A percentile compares a stretch with the other conserved stretches of the same genome.
Evolutionary conservation across 2,329 filamentous ascomycete genomes (phyloP).

Genomic region (Fusarium piperis): DNA sequence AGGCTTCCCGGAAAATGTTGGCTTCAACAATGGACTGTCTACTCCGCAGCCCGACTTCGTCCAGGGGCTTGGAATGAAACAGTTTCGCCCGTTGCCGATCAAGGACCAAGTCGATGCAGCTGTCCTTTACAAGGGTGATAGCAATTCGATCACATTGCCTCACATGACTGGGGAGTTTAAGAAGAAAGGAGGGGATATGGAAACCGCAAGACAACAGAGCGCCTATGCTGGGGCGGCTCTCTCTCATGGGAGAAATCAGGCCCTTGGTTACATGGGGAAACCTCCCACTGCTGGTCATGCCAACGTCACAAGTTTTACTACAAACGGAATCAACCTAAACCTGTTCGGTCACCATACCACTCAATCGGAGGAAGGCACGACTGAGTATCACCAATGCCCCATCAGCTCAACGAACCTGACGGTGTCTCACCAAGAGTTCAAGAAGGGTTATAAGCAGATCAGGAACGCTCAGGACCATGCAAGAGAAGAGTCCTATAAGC

Average conservation of each 20-base stretch:
- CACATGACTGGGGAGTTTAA: conserved; percentile 44
- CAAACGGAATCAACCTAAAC: conserved; percentile 38
- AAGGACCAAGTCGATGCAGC: conserved; percentile 22
- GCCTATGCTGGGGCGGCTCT: conserved; percentile 42
- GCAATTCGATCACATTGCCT: conserved; percentile 38
- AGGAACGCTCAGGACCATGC: not conserved
- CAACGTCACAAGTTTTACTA: conserved; percentile 40
- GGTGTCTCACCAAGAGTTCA: not conserved
- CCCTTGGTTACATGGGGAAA: conserved; percentile 31
- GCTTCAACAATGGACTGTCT: conserved; percentile 43
- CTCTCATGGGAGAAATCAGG: conserved; percentile 41
- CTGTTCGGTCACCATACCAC: conserved; percentile 42
- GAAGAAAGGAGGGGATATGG: conserved; percentile 13
- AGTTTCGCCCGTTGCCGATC: conserved; percentile 15
- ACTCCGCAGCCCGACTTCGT: conserved; percentile 43
- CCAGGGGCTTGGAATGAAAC: conserved; percentile 30
- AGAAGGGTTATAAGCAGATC: not conserved
- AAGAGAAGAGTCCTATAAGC: not conserved
- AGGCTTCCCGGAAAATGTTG: conserved; percentile 35
- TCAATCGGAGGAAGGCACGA: conserved; percentile 9
- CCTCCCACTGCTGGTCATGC: conserved; percentile 32
- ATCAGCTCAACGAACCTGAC: not conserved
- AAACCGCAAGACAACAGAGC: conserved; percentile 27
- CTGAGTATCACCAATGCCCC: conserved; percentile 39
- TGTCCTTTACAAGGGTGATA: conserved; percentile 28